Percentiles rank a stretch among this genome's conserved stretches.
Conservation (phyloP, 75 land plant genomes). For the Pinus albicaulis region DNA sequence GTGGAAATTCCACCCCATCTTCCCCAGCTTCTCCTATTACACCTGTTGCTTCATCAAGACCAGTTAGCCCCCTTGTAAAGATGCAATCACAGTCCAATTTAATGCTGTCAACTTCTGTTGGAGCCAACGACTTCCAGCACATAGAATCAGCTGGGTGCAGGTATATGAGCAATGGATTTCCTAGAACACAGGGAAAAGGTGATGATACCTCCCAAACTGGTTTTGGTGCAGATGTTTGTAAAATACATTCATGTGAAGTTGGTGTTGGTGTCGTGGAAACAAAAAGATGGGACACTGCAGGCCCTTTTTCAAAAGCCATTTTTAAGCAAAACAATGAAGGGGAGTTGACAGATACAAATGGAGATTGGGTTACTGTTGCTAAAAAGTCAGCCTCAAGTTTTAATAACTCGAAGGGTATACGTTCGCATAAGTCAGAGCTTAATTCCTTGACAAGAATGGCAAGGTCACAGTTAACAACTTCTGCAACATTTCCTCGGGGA, state of each 20-base stretch:
- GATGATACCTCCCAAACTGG: neutral
- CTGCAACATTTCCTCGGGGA: constrained; percentile 49
- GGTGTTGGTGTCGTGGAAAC: neutral
- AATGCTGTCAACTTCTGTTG: neutral
- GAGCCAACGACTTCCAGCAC: neutral
- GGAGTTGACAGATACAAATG: neutral
- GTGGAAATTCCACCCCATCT: constrained; percentile 42
- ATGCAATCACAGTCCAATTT: neutral
- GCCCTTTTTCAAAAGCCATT: neutral
- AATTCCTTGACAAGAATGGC: neutral
- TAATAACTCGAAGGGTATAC: neutral
- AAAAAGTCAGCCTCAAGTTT: neutral
- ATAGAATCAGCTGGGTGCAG: constrained; percentile 1
- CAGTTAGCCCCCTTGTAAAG: constrained; percentile 1
- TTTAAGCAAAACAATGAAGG: neutral
- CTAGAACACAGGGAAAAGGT: neutral
- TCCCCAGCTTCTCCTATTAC: constrained; percentile 16
- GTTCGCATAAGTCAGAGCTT: neutral
- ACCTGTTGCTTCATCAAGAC: constrained; percentile 1
- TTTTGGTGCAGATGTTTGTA: neutral
- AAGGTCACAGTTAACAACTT: constrained; percentile 30
- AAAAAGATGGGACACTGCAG: neutral
- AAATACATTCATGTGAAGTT: neutral
- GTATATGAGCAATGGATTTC: neutral
- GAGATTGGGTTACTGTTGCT: constrained; percentile 9